Percentiles rank a stretch among this genome's conserved stretches.
phyloP scores from a whole-genome alignment of 441 rosid genomes.

The Pelargonium australe region DNA sequence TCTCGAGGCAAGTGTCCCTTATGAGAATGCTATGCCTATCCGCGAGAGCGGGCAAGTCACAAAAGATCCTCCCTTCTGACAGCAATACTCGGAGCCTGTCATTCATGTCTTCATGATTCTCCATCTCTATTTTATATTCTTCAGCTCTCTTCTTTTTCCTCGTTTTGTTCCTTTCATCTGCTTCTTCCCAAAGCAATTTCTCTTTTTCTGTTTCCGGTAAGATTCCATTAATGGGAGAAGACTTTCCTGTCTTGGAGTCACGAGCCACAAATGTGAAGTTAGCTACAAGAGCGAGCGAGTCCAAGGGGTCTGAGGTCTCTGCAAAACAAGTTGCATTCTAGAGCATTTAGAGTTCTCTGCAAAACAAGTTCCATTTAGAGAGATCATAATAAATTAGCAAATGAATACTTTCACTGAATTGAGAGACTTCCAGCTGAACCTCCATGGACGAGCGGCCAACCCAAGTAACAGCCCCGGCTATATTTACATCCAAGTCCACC shows the following conservation, averaged over 20 bases:
- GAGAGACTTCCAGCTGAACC: slow-evolving; percentile 70
- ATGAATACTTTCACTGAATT: slow-evolving; percentile 41
- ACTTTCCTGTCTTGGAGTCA: slow-evolving; percentile 67
- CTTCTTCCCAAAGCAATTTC: slow-evolving; percentile 56
- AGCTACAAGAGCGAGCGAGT: slow-evolving; percentile 57
- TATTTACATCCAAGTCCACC: slow-evolving; percentile 59
- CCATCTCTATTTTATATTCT: slow-evolving; percentile 37
- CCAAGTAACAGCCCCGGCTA: slow-evolving; percentile 71
- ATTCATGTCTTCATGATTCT: slow-evolving; percentile 32
- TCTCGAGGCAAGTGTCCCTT: slow-evolving; percentile 61
- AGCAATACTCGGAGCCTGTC: slow-evolving; percentile 40
- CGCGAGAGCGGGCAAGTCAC: slow-evolving; percentile 80
- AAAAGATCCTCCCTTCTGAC: slow-evolving; percentile 67
- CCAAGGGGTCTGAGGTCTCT: slow-evolving; percentile 41
- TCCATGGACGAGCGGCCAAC: slow-evolving; percentile 86
- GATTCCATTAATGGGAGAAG: slow-evolving; percentile 59
- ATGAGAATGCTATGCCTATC: slow-evolving; percentile 77
- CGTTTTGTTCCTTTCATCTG: slow-evolving; percentile 55
- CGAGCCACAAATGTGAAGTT: slow-evolving; percentile 84
- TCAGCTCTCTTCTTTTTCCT: slow-evolving; percentile 57
- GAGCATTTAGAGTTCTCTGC: too few species aligned
- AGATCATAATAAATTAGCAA: not conserved
- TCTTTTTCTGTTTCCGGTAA: slow-evolving; percentile 57
- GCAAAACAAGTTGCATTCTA: slow-evolving; percentile 18
- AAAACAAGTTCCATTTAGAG: not conserved